Evolutionary conservation across 441 rosid genomes (phyloP), one percentile per base, ranked within the genome.

Genomic region (Heliophila coronopifolia): DNA sequence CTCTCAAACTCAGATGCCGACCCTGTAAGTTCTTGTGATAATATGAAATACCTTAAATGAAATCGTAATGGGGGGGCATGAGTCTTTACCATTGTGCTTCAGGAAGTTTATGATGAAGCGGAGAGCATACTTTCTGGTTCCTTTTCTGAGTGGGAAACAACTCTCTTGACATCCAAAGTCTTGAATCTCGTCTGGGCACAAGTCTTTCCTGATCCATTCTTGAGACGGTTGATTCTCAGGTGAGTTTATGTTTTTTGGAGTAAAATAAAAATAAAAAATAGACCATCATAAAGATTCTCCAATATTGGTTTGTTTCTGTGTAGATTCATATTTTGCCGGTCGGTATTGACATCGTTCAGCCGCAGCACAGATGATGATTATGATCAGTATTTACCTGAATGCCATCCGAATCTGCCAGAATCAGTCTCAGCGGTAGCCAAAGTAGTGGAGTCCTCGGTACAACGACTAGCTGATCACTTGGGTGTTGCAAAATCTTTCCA

Each of bases 101-200:
- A 87, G 98, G 87, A 76, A 54, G 59, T 66, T 42, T 73, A 65
- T 47, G 68, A 60, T 27, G 73, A 73, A 44, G 96, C 96, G 1
- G 89, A 80, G 77, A 81, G 63, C 50, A 75, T 84, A 38, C 82
- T 91, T 8, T 79, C 83, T 45, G 65, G 77, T 56, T 79, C 83
- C 3, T 87, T 87, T 67, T 68, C 87, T 1, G 78, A 73, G 32
- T 91, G 94, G 96, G 96, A 87, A 70, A 84, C 80, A 15, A 69
- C 73, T 53, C 94, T 87, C 27, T 83, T 86, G 69, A 83, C 75
- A 54, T 77, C 87, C 49, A 69, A 71, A 54, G 68, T 61, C 72
- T 74, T 92, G 66, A 83, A 87, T 66, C 74, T 87, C 14, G 98
- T 83, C 30, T 92, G 98, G 98, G 95, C 95, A 6, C 95, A 92